Percentiles rank a stretch among this genome's conserved stretches.
These are phyloP conservation scores for Trichoderma sp. DNA, from an alignment of 2,329 filamentous ascomycete genomes.

Conservation along the genomic window DNA sequence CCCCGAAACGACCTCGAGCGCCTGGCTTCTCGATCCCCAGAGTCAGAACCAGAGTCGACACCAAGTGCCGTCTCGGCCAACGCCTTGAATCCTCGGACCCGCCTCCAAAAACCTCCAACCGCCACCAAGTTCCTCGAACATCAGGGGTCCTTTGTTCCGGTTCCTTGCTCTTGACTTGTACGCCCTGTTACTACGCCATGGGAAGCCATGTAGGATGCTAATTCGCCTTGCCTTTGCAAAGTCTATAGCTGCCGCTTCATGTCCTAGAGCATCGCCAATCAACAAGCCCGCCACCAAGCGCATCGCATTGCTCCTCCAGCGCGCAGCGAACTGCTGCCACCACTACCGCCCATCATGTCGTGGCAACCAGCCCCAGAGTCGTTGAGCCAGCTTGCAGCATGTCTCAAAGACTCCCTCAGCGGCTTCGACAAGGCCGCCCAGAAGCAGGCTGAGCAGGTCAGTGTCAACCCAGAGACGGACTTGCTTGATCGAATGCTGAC, in stretches of 20 bases:
- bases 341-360: conserved; percentile 59
- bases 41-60: neutral
- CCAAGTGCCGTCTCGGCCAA: neutral
- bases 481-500: conserved; percentile 10
- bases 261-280: conserved; percentile 7
- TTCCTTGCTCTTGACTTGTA: conserved; percentile 11
- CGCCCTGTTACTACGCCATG: neutral
- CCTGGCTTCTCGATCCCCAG: neutral
- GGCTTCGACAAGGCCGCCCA: conserved; percentile 75
- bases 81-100: neutral
- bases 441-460: conserved; percentile 84
- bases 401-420: conserved; percentile 87
- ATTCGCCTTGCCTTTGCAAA: neutral
- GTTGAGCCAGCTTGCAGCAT: conserved; percentile 83
- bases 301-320: conserved; percentile 20
- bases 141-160: neutral
- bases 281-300: neutral
- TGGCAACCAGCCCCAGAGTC: conserved; percentile 91
- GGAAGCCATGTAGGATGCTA: conserved; percentile 2
- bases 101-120: neutral
- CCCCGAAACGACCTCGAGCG: neutral
- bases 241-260: conserved; percentile 6
- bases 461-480: conserved; percentile 30
- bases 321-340: conserved; percentile 23
- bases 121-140: neutral